Percentiles rank a stretch among this genome's conserved stretches.
Conservation (phyloP, 129 eudicot species). For the Flaveria sonorensis region DNA sequence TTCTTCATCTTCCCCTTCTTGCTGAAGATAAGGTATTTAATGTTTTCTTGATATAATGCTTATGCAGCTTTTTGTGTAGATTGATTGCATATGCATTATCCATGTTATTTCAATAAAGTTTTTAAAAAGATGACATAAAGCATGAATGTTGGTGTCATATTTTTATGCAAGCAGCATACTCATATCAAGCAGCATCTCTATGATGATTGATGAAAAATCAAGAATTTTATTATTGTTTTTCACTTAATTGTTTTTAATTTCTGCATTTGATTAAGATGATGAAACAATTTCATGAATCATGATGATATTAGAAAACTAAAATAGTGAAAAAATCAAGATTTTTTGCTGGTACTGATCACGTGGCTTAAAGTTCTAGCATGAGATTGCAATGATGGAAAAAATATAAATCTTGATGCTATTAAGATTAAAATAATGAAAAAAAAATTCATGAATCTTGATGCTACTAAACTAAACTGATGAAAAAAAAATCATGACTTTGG, state of each 20-base stretch:
- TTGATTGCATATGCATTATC: too few species aligned
- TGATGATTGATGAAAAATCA: too few species aligned
- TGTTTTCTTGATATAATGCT: neutral
- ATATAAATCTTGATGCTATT: neutral
- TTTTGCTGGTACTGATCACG: neutral
- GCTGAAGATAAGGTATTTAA: slow-evolving; percentile 75
- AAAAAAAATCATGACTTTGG: too few species aligned
- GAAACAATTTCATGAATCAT: neutral
- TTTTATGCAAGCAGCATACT: too few species aligned
- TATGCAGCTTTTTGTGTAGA: too few species aligned
- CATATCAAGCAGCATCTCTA: too few species aligned
- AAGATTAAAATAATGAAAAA: neutral
- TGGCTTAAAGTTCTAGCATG: neutral
- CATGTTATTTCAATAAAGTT: too few species aligned
- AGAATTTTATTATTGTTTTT: too few species aligned
- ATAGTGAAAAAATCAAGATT: neutral
- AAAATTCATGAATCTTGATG: neutral
- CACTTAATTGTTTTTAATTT: too few species aligned
- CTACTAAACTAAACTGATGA: neutral
- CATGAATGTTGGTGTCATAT: neutral
- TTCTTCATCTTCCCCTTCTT: slow-evolving; percentile 81
- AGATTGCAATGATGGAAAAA: neutral
- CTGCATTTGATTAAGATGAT: neutral
- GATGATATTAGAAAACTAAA: neutral
- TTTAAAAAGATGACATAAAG: too few species aligned